Percentiles rank a stretch among this genome's conserved stretches.
phyloP scores from a whole-genome alignment of 2,329 filamentous ascomycete species.

The Phoma sp. region DNA sequence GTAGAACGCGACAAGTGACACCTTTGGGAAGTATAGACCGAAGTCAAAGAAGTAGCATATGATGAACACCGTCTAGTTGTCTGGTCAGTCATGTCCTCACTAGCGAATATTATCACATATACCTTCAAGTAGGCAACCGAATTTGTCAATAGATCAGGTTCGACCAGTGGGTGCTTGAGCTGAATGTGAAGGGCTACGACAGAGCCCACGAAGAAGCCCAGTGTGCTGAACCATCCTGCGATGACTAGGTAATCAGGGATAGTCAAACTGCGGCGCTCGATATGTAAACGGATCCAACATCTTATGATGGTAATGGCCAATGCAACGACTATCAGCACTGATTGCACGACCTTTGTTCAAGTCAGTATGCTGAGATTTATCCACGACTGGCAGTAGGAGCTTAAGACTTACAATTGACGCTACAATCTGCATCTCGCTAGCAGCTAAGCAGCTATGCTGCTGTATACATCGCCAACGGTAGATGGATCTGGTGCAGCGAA shows the following conservation, averaged over 20 bases:
- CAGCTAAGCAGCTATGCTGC: background rate
- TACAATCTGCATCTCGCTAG: constrained; percentile 15
- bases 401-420: constrained; percentile 14
- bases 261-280: constrained; percentile 25
- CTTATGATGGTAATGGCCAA: constrained; percentile 24
- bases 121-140: constrained; percentile 28
- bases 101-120: background rate
- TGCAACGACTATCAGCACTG: constrained; percentile 24
- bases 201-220: constrained; percentile 29
- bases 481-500: background rate
- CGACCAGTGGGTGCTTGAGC: constrained; percentile 24
- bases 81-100: background rate
- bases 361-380: constrained; percentile 1
- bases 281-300: constrained; percentile 24
- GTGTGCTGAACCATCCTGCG: constrained; percentile 28
- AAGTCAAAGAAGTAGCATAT: constrained; percentile 32
- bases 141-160: constrained; percentile 23
- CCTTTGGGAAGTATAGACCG: constrained; percentile 32
- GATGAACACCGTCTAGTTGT: constrained; percentile 25
- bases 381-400: too few relatives aligned
- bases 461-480: constrained; percentile 1
- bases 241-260: constrained; percentile 30
- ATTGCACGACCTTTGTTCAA: constrained; percentile 20
- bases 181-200: constrained; percentile 25
- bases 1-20: constrained; percentile 30